Percentiles rank a stretch among this genome's conserved stretches.
These are phyloP conservation scores for Sporothrix luriei DNA, from an alignment of 2,329 filamentous ascomycete genomes.

Conservation along the genomic window DNA sequence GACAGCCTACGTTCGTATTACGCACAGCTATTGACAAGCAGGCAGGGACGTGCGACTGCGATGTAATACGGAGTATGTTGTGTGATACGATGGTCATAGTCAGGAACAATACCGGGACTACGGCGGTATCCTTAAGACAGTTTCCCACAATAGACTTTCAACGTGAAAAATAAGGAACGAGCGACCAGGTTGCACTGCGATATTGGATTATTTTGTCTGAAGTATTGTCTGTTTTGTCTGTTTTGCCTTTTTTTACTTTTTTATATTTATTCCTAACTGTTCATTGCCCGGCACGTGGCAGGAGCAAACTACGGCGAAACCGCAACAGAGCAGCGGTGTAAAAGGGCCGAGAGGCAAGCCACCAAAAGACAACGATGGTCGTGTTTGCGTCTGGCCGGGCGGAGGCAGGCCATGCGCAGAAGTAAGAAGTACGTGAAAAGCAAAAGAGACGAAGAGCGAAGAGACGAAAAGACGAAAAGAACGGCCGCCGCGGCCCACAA, in stretches of 20 bases:
- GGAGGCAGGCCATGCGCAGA: conserved; percentile 5
- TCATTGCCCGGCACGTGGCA: neutral
- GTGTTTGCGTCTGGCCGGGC: conserved; percentile 8
- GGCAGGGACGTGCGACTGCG: neutral
- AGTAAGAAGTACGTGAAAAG: neutral
- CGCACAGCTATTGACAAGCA: neutral
- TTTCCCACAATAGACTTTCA: neutral
- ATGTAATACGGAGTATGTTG: too few species aligned
- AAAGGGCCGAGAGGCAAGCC: conserved; percentile 21
- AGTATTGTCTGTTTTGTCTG: too few species aligned
- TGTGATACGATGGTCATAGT: neutral
- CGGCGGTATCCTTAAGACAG: neutral
- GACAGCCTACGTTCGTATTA: neutral
- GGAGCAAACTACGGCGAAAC: neutral
- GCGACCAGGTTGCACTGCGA: neutral
- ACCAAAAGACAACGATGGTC: neutral
- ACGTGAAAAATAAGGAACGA: neutral
- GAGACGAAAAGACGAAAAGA: neutral
- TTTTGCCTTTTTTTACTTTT: too few species aligned
- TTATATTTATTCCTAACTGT: too few species aligned
- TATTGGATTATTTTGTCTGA: too few species aligned
- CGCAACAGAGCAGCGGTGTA: conserved; percentile 11
- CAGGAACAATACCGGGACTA: neutral
- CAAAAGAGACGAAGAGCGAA: neutral
- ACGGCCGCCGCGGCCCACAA: conserved; percentile 1